Base-by-base conservation (phyloP, 148 eudicot genomes). In the Rhododendron ferrugineum region DNA sequence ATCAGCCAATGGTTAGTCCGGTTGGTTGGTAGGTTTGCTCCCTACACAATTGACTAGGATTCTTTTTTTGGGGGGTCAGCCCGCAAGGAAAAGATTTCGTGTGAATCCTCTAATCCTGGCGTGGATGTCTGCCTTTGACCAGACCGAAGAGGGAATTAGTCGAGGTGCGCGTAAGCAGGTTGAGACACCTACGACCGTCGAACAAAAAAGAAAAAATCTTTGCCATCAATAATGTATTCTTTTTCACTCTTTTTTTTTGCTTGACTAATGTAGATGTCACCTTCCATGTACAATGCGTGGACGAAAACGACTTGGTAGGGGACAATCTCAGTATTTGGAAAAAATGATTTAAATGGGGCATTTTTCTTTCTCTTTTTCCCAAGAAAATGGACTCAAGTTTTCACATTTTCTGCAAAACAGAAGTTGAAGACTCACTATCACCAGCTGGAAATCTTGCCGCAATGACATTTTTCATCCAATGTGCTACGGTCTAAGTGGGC, bases 391-490 rank as follows among this genome's bases (percentile, higher is more conserved):
- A 81, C 49, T 36, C 22, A 26, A 82, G n/a, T 81, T 22, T 20
- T 64, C 22, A 60, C 75, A 36, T 23, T 60, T 23, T 28, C 1
- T 22, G 22, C 13, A 4, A 20, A 60, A 52, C 13, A 28, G 30
- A 22, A 23, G 49, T 60, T 62, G 52, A 81, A 81, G 26, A 60
- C 42, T 81, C 36, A 11, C 74, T 23, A 82, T 44, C 78, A 64
- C 84, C 58, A n/a, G 84, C 84, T 15, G 78, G 84, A 83, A 42
- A 44, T 68, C 20, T 11, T 44, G 56, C 6, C n/a, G 15, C 60
- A 10, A 37, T 13, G 40, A 46, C 23, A 44, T 64, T 81, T 58
- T 81, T 37, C 72, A 81, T 36, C 30, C 22, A n/a, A 22, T 36
- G 58, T 14, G 47, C 49, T 58, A 10, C 4, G 0, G 47, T 22